Evolutionary conservation across 2,329 filamentous ascomycete genomes (phyloP).

Genomic region (Phialophora verrucosa): DNA sequence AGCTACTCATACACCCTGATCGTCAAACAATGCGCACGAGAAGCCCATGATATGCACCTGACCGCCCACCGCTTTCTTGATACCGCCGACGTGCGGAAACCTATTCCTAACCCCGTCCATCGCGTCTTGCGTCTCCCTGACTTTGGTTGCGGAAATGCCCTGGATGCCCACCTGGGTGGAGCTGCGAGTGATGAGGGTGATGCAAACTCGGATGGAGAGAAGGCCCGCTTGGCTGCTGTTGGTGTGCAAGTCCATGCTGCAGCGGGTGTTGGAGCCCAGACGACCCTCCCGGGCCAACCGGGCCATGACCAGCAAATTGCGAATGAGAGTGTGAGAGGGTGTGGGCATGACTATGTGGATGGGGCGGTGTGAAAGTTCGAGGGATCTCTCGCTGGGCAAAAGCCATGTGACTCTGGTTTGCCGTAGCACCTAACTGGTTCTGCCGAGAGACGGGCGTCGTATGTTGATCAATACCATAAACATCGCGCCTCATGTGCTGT

Average conservation of each 20-base stretch:
- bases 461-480: constrained; percentile 30
- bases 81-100: not conserved
- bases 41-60: not conserved
- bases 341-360: constrained; percentile 23
- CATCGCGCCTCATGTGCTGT: constrained; percentile 29
- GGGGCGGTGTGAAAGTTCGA: constrained; percentile 33
- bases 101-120: constrained; percentile 29
- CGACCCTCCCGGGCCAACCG: constrained; percentile 14
- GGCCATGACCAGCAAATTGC: constrained; percentile 9
- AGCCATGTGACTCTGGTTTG: constrained; percentile 30
- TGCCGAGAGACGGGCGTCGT: constrained; percentile 22
- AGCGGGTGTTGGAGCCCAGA: constrained; percentile 22
- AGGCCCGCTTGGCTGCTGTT: constrained; percentile 19
- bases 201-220: constrained; percentile 21
- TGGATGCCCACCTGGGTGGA: constrained; percentile 26
- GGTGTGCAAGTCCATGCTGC: constrained; percentile 21
- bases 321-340: constrained; percentile 22
- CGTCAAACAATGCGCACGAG: not conserved
- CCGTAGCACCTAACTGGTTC: constrained; percentile 24
- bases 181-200: constrained; percentile 28
- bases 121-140: constrained; percentile 30
- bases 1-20: not conserved
- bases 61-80: not conserved
- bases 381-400: constrained; percentile 32
- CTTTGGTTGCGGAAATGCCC: constrained; percentile 31